Percentiles rank a stretch among this genome's conserved stretches.
These are phyloP conservation scores for Nicotiana otophora DNA, from an alignment of 257 asterid species.

Conservation along the genomic window DNA sequence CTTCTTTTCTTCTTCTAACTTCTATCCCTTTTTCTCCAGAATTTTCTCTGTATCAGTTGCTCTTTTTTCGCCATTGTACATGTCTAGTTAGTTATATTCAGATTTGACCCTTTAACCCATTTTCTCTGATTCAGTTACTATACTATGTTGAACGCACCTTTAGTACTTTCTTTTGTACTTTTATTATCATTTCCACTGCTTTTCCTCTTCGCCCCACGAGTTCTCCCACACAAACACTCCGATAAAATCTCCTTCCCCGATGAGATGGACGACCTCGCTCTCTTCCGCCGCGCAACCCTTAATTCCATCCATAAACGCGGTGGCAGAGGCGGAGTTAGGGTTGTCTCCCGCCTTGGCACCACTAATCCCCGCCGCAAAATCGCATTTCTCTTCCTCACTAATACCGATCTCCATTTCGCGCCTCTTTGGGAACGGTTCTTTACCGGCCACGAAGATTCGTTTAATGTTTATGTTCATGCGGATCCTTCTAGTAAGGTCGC, in stretches of 20 bases:
- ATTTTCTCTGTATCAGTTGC: neutral
- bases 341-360: slow-evolving; percentile 25
- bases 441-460: slow-evolving; percentile 19
- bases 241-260: slow-evolving; percentile 41
- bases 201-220: slow-evolving; percentile 37
- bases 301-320: slow-evolving; percentile 14
- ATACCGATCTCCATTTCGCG: slow-evolving; percentile 61
- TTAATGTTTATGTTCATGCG: slow-evolving; percentile 61
- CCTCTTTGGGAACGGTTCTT: slow-evolving; percentile 68
- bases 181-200: slow-evolving; percentile 48
- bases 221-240: slow-evolving; percentile 34
- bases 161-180: slow-evolving; percentile 35
- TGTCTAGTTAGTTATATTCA: neutral
- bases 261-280: slow-evolving; percentile 61
- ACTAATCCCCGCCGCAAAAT: slow-evolving; percentile 40
- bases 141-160: slow-evolving; percentile 45
- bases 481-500: slow-evolving; percentile 41
- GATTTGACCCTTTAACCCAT: neutral
- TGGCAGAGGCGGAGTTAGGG: neutral
- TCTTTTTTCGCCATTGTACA: neutral
- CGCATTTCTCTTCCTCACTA: slow-evolving; percentile 69
- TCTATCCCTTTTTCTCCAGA: neutral
- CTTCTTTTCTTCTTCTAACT: neutral
- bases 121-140: neutral
- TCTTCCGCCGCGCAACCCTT: slow-evolving; percentile 58